Evolutionary conservation across 495 filamentous ascomycete genomes (phyloP).

Genomic region (Penicillium coffeae): DNA sequence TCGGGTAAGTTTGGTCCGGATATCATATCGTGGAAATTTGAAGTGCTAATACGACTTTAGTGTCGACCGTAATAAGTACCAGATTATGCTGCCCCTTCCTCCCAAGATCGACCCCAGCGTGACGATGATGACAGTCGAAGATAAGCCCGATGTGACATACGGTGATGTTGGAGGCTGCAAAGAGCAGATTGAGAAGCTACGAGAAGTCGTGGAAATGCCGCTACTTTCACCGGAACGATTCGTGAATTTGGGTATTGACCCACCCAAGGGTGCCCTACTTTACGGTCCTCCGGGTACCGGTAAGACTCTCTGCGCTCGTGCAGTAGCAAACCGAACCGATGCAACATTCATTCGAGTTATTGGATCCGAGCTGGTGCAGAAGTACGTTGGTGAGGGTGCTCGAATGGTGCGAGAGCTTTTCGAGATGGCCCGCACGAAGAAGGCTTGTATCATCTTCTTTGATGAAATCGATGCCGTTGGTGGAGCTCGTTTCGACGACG

Average conservation of each 20-base stretch:
- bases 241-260: constrained; percentile 95
- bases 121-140: constrained; percentile 99
- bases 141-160: constrained; percentile 98
- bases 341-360: constrained; percentile 99
- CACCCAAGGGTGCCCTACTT: constrained; percentile 92
- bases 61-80: constrained; percentile 98
- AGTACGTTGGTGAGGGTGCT: constrained; percentile 97
- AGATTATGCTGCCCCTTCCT: constrained; percentile 94
- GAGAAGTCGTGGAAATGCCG: constrained; percentile 98
- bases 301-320: constrained; percentile 96
- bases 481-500: constrained; percentile 97
- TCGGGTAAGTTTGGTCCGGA: constrained; percentile 63
- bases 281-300: constrained; percentile 97
- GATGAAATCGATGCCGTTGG: constrained; percentile 98
- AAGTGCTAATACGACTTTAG: constrained; percentile 39
- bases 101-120: constrained; percentile 99
- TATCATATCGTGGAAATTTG: no score
- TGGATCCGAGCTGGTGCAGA: constrained; percentile 93
- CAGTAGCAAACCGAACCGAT: constrained; percentile 95
- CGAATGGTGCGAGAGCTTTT: constrained; percentile 98
- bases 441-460: constrained; percentile 99
- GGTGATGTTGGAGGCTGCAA: constrained; percentile 99
- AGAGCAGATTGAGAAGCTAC: constrained; percentile 97
- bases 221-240: constrained; percentile 94
- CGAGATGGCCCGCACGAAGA: constrained; percentile 99